A percentile compares a stretch with the other conserved stretches of the same genome.
Evolutionary conservation across 2,329 filamentous ascomycete species (phyloP).

Genomic region (Aureobasidium sp.): DNA sequence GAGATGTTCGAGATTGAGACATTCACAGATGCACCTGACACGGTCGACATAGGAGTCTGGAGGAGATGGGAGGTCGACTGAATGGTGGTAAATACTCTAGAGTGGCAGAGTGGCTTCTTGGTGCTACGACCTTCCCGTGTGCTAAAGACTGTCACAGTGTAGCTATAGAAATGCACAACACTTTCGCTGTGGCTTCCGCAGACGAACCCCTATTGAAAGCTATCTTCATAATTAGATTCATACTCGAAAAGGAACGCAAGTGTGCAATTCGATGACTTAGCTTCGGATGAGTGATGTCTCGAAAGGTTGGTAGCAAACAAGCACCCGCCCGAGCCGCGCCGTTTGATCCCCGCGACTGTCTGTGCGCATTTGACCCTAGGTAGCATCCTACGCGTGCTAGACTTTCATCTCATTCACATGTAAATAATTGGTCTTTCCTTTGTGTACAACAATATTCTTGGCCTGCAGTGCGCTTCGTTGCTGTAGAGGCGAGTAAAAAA

Average conservation of each 20-base stretch:
- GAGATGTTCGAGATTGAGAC: conserved; percentile 45
- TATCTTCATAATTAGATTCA: too few relatives aligned
- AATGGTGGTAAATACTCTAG: neutral
- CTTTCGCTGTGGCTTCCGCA: too few relatives aligned
- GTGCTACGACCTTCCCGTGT: neutral
- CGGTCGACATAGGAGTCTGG: conserved; percentile 37
- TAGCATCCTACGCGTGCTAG: neutral
- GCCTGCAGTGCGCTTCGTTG: neutral
- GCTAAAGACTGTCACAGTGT: too few relatives aligned
- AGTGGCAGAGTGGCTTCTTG: neutral
- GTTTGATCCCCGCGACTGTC: neutral
- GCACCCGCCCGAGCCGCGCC: neutral
- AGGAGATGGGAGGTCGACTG: conserved; percentile 32
- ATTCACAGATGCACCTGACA: conserved; percentile 36
- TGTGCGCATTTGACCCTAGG: neutral
- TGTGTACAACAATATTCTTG: neutral
- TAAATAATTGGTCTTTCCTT: neutral
- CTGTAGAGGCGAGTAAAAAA: neutral
- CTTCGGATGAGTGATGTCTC: neutral
- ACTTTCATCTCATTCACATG: neutral
- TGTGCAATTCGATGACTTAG: too few relatives aligned
- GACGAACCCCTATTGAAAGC: too few relatives aligned
- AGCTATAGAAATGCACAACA: too few relatives aligned
- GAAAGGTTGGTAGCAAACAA: neutral
- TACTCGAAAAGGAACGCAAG: too few relatives aligned